phyloP scores from a whole-genome alignment of 2,329 filamentous ascomycete genomes.

The Emericellopsis atlantica region DNA sequence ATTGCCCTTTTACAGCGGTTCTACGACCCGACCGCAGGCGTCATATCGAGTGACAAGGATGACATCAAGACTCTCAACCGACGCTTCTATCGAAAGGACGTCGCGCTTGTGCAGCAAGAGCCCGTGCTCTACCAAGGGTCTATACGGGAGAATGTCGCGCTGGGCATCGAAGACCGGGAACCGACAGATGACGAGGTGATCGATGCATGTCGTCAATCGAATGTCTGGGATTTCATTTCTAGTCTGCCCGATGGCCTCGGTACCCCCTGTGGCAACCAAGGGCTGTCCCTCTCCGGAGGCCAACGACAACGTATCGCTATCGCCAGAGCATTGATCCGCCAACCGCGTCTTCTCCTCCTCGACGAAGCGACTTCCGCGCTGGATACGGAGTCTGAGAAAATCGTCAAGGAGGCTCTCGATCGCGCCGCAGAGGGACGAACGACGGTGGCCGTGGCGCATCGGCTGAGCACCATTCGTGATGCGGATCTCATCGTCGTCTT shows the following conservation, averaged over 20 bases:
- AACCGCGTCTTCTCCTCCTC: constrained; percentile 53
- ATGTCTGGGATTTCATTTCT: constrained; percentile 41
- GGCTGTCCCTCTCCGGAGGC: constrained; percentile 58
- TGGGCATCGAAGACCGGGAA: constrained; percentile 23
- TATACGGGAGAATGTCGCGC: constrained; percentile 41
- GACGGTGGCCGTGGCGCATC: constrained; percentile 54
- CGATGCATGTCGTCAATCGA: constrained; percentile 38
- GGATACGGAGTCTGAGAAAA: constrained; percentile 52
- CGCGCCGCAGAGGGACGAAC: constrained; percentile 25
- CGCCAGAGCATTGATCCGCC: constrained; percentile 55
- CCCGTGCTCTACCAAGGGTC: constrained; percentile 32
- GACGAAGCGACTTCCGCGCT: constrained; percentile 59
- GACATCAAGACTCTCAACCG: constrained; percentile 15
- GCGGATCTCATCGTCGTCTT: constrained; percentile 54
- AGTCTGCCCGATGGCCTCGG: constrained; percentile 46
- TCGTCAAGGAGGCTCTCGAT: constrained; percentile 52
- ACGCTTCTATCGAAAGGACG: constrained; percentile 16
- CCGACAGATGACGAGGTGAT: constrained; percentile 25
- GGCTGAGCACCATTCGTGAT: constrained; percentile 40
- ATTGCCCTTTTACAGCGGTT: constrained; percentile 37
- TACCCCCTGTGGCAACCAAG: constrained; percentile 52
- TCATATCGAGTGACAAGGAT: constrained; percentile 13
- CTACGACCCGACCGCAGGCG: constrained; percentile 21
- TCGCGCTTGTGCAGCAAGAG: constrained; percentile 28
- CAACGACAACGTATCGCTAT: constrained; percentile 64